Base-by-base conservation (phyloP, 805 yeast species). In the Suhomyces sp. region DNA sequence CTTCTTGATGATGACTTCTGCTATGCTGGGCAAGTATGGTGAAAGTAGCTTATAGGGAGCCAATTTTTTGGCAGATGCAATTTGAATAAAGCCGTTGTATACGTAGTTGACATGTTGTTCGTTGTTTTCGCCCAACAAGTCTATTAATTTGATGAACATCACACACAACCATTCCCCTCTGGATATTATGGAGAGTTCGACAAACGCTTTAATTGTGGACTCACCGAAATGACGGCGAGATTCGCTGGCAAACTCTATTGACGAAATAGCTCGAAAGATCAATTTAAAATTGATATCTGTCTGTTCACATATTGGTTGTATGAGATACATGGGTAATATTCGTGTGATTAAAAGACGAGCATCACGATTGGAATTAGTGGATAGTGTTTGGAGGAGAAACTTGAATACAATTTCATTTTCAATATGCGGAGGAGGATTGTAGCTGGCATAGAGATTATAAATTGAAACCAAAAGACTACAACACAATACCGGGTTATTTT, bases 1-100 rank as follows among this genome's bases (percentile, higher is more conserved):
- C 51, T 80, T 80, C 56, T 82, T 82, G 3, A 90, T 84, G 15
- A 90, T 76, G 23, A 79, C 79, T 44, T 83, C 80, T 38, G 92
- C 80, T 6, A 91, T 74, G 35, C 85, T 80, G 2, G 93, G 91
- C 60, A 94, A 78, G 55, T 83, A 88, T 0, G 97, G 96, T 6
- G 88, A 83, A 19, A 90, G 72, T 12, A 93, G 69, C 64, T 87
- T 89, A 82, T 93, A 91, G 0, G 96, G 86, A 0, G 96, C 82
- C 35, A 81, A 70, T 1, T 74, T 68, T 58, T 82, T 81, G 1
- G 82, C 73, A 15, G 70, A 60, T 0, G 97, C 86, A 10, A 88
- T 77, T 33, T 77, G 70, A 22, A 81, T 70, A 4, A 93, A 70
- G 52, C 83, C 82, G 61, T 85, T 86, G 57, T 84, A 83, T 0